Base-by-base conservation (phyloP, 2,329 filamentous ascomycete genomes). In the Achaetomium macrosporum region DNA sequence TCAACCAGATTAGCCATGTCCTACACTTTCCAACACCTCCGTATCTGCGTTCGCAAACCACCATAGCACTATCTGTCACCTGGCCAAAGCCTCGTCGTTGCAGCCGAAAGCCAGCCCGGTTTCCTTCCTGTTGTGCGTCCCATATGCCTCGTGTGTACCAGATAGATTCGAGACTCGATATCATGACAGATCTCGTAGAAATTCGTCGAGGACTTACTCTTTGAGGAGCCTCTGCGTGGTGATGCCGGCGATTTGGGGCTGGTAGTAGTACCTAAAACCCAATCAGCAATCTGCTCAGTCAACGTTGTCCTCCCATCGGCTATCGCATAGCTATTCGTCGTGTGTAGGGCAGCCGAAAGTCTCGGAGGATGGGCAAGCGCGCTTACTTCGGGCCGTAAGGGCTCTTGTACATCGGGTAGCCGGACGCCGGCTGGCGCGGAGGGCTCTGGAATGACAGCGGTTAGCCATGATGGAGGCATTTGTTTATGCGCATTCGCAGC, bases 321-420 rank as follows among this genome's bases (percentile, higher is more conserved):
- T 12, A 17, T 29, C 11, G 11, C 30, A 6, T 6, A 13, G 37
- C 13, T 33, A 2, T 10, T 56, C 43, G 43, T 33, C 19, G 25
- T 9, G n/a, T 17, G 33, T 4, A 25, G n/a, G 16, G 8, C 25
- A 30, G 11, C 30, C 13, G 39, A 2, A 33, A 37, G 20, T 31
- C 15, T 3, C 29, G n/a, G 17, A 30, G 25, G 20, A 37, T 49
- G 19, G 29, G 30, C 25, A 44, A 41, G 31, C 42, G 67, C 68
- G 71, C 76, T 72, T 80, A 85, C 83, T 83, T 85, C 49, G 83
- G 83, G 67, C 81, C 82, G 68, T 81, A 84, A 61, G 76, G 73
- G 72, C 80, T 84, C 72, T 77, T 78, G 76, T 83, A 85, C 57
- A 68, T 60, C 43, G 69, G 66, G 58, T 61, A 66, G 58, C 47